Evolutionary conservation across 305 asterid species (phyloP), one percentile per base, ranked within the genome.

Genomic region (Salvia sclarea): DNA sequence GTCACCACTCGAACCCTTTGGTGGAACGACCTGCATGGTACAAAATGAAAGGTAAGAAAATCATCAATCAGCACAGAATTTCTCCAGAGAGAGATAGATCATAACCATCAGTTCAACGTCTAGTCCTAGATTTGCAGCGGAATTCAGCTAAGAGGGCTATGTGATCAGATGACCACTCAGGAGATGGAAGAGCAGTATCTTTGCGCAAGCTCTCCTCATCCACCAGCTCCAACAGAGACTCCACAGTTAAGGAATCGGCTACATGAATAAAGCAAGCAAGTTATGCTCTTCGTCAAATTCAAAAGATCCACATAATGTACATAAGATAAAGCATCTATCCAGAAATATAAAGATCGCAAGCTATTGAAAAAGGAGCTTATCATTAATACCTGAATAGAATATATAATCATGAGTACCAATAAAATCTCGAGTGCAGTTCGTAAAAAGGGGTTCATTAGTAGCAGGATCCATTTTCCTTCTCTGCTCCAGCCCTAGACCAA

Each of bases 161-260:
- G 75, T 94, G 98, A 81, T 94, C 96, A 11, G 97, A 94, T 9
- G 98, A 94, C 99, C 99, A 94, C 69, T 86, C 96, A 30, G 96
- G 95, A 69, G 97, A 94, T 45, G 99, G 99, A 75, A 89, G 96
- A 49, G 95, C 96, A 8, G 96, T 91, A 75, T 91, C 90, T 83
- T 87, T 91, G 61, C 96, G 82, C 86, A 94, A 79, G 74, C 91
- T 77, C 62, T 86, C 96, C 83, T 94, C 97, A 64, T 91, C 97
- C 86, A 94, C 81, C 35, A 94, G 96, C 85, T 94, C 98, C 90
- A 91, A 76, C 72, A 94, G 80, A 44, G 96, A 84, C 80, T 94
- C 98, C 79, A 94, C 96, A 1, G 87, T 82, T 69, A 93, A 79
- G 53, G 90, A 76, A 83, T 93, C 98, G 44, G 96, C 98, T 91